Evolutionary conservation across 345 rosid species (phyloP), one percentile per base, ranked within the genome.

Genomic region (Heritiera fomes): DNA sequence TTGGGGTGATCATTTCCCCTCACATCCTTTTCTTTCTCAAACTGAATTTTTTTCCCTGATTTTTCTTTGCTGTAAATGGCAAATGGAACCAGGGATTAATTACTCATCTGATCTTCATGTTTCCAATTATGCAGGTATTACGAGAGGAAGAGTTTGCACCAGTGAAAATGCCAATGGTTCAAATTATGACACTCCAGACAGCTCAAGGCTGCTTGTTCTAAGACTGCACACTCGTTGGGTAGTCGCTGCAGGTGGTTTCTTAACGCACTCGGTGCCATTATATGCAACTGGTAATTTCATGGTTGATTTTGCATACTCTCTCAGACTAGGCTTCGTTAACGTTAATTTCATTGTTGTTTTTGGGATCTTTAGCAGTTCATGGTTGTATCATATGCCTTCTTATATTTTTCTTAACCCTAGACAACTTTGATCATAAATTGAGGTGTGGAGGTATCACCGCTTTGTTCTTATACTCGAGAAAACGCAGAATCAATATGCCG

Each of bases 141-240:
- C 92, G 98, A 4, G 99, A 95, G 74, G 99, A 95, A 82, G 98
- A 95, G 85, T 95, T 95, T 84, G 98, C 92, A 32, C 99, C 98
- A 0, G 97, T 95, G 34, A 95, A 95, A 95, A 95, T 77, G 97
- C 92, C 77, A 95, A 87, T 73, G 99, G 99, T 5, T 90, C 99
- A 45, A 95, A 88, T 80, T 91, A 81, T 59, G 99, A 96, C 78
- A 96, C 99, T 59, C 99, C 98, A n/a, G 98, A 96, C 78, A 92
- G 98, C 83, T 98, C 99, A 5, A 84, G 93, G 69, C 87, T 96
- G 61, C 92, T 89, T 65, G 90, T 95, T 77, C 89, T 93, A 43
- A 88, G 98, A 63, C 92, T 95, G 50, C 97, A 95, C 67, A 77
- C 89, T 64, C 98, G 97, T 61, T 95, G 99, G 99, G 96, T 95